These are phyloP conservation scores for Apiosordaria backusii DNA, from an alignment of 495 filamentous ascomycete species.

Conservation along the genomic window DNA sequence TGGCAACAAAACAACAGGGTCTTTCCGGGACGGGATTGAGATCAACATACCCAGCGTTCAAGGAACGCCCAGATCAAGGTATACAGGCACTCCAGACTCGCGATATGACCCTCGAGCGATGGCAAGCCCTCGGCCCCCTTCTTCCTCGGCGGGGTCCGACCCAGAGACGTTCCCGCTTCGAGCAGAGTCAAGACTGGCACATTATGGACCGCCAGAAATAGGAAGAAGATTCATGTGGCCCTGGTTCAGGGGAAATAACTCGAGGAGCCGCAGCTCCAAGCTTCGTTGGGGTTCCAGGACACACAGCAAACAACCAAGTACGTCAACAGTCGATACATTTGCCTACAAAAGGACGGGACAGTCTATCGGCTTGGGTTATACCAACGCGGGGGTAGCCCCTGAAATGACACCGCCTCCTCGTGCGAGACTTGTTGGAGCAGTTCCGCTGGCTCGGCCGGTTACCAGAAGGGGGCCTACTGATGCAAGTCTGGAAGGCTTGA, in stretches of 20 bases:
- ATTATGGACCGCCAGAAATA: slow-evolving; percentile 14
- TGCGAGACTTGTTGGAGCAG: not conserved
- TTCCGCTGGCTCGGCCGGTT: slow-evolving; percentile 9
- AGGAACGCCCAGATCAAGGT: slow-evolving; percentile 32
- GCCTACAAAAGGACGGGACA: slow-evolving; percentile 12
- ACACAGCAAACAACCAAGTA: slow-evolving; percentile 11
- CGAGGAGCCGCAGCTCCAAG: slow-evolving; percentile 4
- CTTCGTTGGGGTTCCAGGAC: slow-evolving; percentile 12
- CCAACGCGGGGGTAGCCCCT: not conserved
- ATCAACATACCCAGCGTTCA: slow-evolving; percentile 37
- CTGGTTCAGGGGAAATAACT: slow-evolving; percentile 20
- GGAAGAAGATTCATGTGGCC: slow-evolving; percentile 25
- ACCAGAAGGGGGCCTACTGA: slow-evolving; percentile 16
- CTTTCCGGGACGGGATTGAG: slow-evolving; percentile 31
- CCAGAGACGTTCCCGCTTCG: slow-evolving; percentile 10
- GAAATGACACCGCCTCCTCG: slow-evolving; percentile 6
- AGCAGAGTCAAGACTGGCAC: slow-evolving; percentile 10
- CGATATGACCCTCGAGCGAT: not conserved
- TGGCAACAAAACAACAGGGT: slow-evolving; percentile 15
- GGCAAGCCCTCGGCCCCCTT: slow-evolving; percentile 3
- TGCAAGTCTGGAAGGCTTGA: slow-evolving; percentile 1
- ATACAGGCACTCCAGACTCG: slow-evolving; percentile 15
- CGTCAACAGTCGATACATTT: slow-evolving; percentile 20
- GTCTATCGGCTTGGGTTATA: not conserved
- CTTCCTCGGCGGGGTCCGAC: not conserved